Evolutionary conservation across 2,329 filamentous ascomycete genomes (phyloP).

Genomic region (Aspergillus ustus): DNA sequence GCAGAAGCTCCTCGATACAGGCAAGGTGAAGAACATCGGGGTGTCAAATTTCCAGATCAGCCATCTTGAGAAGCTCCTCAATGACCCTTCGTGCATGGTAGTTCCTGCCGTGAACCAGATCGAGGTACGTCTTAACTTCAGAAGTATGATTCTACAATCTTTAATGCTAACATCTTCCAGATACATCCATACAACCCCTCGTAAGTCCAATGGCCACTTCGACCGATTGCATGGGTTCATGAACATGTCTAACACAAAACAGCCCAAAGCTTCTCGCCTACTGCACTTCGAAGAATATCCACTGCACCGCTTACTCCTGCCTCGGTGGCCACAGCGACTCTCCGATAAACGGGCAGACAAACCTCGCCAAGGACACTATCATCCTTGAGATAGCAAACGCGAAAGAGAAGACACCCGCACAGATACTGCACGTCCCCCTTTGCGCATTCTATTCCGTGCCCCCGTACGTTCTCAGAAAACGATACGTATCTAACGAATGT

Average conservation of each 20-base stretch:
- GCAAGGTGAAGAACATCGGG: conserved; percentile 77
- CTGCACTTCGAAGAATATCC: conserved; percentile 58
- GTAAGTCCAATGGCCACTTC: conserved; percentile 17
- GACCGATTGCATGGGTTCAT: too few relatives aligned
- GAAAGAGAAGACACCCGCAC: conserved; percentile 59
- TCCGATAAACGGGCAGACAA: conserved; percentile 48
- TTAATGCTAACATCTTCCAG: conserved; percentile 29
- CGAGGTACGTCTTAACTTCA: conserved; percentile 24
- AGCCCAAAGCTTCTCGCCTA: conserved; percentile 56
- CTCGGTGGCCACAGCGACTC: conserved; percentile 58
- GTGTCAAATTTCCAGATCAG: conserved; percentile 84
- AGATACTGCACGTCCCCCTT: conserved; percentile 51
- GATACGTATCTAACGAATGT: neutral
- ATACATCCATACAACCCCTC: conserved; percentile 71
- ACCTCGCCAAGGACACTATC: conserved; percentile 49
- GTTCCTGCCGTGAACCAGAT: conserved; percentile 58
- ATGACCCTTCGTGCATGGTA: conserved; percentile 61
- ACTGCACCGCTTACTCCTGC: conserved; percentile 60
- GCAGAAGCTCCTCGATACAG: conserved; percentile 52
- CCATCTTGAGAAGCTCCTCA: conserved; percentile 78
- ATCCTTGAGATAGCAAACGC: conserved; percentile 58
- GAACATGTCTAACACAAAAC: neutral
- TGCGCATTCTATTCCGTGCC: neutral
- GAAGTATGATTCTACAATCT: neutral
- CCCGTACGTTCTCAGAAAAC: too few relatives aligned